A percentile compares a stretch with the other conserved stretches of the same genome.
Conservation (phyloP, 2,329 filamentous ascomycete species). For the Clarireedia homoeocarpa region DNA sequence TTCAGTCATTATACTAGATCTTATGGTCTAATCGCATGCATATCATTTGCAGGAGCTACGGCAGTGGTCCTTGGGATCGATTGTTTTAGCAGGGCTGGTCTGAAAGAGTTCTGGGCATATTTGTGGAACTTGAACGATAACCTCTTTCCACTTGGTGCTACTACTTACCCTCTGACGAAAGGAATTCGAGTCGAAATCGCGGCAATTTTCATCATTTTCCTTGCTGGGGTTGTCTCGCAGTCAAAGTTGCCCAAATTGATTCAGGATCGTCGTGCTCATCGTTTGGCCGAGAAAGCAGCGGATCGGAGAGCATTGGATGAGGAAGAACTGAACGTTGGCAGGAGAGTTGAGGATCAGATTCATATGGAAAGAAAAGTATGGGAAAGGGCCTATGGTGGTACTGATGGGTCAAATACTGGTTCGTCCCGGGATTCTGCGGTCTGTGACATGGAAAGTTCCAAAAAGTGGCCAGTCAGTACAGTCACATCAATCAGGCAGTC, state of each 20-base stretch:
- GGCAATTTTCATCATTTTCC: conserved; percentile 63
- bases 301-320: conserved; percentile 47
- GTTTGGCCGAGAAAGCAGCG: conserved; percentile 41
- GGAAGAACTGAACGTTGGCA: conserved; percentile 64
- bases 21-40: conserved; percentile 68
- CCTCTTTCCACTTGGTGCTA: conserved; percentile 68
- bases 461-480: conserved; percentile 27
- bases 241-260: conserved; percentile 80
- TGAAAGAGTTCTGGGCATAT: conserved; percentile 96
- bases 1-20: conserved; percentile 71
- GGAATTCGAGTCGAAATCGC: conserved; percentile 83
- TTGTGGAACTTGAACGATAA: conserved; percentile 76
- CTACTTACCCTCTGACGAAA: conserved; percentile 77
- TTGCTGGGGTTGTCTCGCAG: conserved; percentile 76
- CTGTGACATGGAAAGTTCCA: conserved; percentile 40
- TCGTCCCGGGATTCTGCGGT: conserved; percentile 26
- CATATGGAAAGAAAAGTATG: conserved; percentile 58
- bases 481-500: conserved; percentile 29
- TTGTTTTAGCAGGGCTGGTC: conserved; percentile 78
- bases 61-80: conserved; percentile 77
- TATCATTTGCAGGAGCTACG: conserved; percentile 77
- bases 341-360: conserved; percentile 55
- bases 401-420: conserved; percentile 29
- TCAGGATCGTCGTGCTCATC: conserved; percentile 50
- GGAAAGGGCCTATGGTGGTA: conserved; percentile 70